phyloP scores from a whole-genome alignment of 2,329 filamentous ascomycete genomes.

The Aspergillus japonicus region DNA sequence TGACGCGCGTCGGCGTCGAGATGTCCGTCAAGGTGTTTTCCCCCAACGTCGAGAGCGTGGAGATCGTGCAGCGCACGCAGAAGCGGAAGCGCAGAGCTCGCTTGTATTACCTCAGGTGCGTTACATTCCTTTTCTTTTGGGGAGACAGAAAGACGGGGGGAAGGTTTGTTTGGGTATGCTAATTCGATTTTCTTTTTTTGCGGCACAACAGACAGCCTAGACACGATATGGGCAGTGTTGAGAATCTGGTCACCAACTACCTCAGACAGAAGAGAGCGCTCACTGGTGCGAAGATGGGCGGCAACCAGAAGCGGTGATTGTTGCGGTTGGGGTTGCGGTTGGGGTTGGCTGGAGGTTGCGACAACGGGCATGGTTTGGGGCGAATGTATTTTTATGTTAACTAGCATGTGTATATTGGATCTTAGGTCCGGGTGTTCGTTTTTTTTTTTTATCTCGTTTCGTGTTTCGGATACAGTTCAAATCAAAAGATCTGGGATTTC shows the following conservation, averaged over 20 bases:
- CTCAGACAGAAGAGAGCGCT: conserved; percentile 53
- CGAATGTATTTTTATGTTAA: conserved; percentile 9
- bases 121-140: not conserved
- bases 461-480: not conserved
- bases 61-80: conserved; percentile 82
- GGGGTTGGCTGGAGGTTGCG: not conserved
- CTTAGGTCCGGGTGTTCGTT: not conserved
- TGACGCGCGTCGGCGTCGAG: conserved; percentile 86
- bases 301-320: not conserved
- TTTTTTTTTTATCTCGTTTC: not conserved
- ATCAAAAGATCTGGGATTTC: not conserved
- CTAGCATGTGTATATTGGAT: conserved; percentile 10
- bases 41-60: conserved; percentile 83
- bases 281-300: conserved; percentile 22
- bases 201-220: conserved; percentile 59
- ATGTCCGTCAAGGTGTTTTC: conserved; percentile 98
- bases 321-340: not conserved
- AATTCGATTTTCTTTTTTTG: conserved; percentile 5
- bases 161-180: conserved; percentile 3
- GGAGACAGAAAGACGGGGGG: not conserved
- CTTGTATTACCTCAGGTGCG: conserved; percentile 80
- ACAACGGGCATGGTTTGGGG: not conserved
- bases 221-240: conserved; percentile 84
- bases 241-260: conserved; percentile 72
- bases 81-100: conserved; percentile 85